Conservation (phyloP, 306 rosid genomes). For the Carpinus viminea region DNA sequence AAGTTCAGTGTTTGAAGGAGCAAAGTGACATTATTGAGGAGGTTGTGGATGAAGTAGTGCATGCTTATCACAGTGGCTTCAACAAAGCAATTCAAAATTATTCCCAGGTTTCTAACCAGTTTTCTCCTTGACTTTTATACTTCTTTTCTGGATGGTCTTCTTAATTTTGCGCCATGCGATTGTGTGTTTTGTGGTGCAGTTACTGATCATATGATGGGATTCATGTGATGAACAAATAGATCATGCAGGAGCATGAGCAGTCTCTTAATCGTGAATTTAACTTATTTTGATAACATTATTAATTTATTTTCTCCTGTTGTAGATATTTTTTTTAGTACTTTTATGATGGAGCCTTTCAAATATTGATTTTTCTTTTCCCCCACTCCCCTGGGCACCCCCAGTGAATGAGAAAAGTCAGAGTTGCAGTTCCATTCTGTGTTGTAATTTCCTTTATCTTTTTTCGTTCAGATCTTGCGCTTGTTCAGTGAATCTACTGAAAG, state of each 20-base stretch:
- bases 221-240: not conserved
- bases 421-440: slow-evolving; percentile 11
- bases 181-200: not conserved
- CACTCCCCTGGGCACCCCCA: not conserved
- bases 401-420: slow-evolving; percentile 16
- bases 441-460: slow-evolving; percentile 26
- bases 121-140: not conserved
- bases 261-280: slow-evolving; percentile 14
- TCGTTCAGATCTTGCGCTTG: slow-evolving; percentile 85
- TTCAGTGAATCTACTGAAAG: slow-evolving; percentile 94
- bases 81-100: slow-evolving; percentile 98
- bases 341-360: not conserved
- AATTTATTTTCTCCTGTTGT: not conserved
- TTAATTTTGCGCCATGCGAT: not conserved
- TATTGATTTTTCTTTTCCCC: slow-evolving; percentile 10
- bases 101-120: slow-evolving; percentile 74
- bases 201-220: not conserved
- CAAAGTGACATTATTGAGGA: slow-evolving; percentile 97
- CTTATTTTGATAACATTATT: slow-evolving; percentile 3
- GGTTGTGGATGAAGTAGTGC: slow-evolving; percentile 99
- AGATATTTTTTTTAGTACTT: not conserved
- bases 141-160: not conserved
- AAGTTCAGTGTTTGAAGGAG: slow-evolving; percentile 78
- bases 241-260: not conserved
- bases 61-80: slow-evolving; percentile 91